phyloP scores from a whole-genome alignment of 2,329 filamentous ascomycete genomes.

The Fusarium anguioides region DNA sequence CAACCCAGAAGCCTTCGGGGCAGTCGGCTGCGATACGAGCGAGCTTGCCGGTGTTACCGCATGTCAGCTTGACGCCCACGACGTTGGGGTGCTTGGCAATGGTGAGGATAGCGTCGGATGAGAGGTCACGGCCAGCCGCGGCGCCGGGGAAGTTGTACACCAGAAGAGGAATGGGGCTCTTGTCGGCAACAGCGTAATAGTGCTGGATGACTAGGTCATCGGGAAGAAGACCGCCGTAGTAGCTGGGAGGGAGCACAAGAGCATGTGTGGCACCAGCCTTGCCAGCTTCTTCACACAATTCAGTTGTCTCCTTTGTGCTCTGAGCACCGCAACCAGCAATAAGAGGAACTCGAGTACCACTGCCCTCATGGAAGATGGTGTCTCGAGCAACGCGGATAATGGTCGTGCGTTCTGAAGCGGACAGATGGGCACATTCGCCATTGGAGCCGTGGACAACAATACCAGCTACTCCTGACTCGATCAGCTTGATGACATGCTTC shows the following conservation, averaged over 20 bases:
- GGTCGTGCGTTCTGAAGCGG: slow-evolving; percentile 74
- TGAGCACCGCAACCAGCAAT: slow-evolving; percentile 82
- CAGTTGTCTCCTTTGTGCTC: slow-evolving; percentile 79
- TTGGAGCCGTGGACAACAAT: slow-evolving; percentile 86
- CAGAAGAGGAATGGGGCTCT: slow-evolving; percentile 69
- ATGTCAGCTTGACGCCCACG: slow-evolving; percentile 73
- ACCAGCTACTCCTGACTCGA: slow-evolving; percentile 77
- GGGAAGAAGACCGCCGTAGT: slow-evolving; percentile 77
- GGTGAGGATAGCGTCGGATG: slow-evolving; percentile 67
- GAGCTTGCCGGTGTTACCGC: slow-evolving; percentile 73
- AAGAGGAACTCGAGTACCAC: slow-evolving; percentile 52
- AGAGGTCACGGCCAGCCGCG: slow-evolving; percentile 69
- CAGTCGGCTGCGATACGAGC: slow-evolving; percentile 59
- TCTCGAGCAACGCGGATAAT: slow-evolving; percentile 69
- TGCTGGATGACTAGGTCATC: slow-evolving; percentile 61
- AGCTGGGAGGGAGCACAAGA: slow-evolving; percentile 80
- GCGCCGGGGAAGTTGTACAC: slow-evolving; percentile 76
- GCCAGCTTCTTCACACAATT: slow-evolving; percentile 76
- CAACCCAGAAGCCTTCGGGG: slow-evolving; percentile 49
- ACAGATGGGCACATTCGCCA: slow-evolving; percentile 84
- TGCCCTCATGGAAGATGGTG: slow-evolving; percentile 43
- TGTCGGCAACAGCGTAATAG: slow-evolving; percentile 72
- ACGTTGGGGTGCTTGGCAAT: slow-evolving; percentile 68
- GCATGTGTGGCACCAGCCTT: slow-evolving; percentile 80
- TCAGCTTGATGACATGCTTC: slow-evolving; percentile 54